Conservation (phyloP, 2,329 filamentous ascomycete genomes). For the Monosporascus sp. region DNA sequence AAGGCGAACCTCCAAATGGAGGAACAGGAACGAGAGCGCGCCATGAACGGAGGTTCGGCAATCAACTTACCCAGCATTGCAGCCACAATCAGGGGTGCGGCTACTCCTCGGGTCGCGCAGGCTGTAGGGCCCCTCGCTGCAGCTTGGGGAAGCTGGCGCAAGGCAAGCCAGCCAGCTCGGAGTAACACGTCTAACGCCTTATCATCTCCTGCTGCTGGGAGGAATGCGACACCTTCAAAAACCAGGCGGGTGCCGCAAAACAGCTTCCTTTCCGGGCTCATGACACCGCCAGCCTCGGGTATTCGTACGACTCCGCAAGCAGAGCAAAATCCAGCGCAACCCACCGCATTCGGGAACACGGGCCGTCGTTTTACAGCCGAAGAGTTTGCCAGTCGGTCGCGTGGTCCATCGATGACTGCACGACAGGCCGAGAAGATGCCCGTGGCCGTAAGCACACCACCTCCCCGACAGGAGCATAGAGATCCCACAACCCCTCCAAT, state of each 20-base stretch:
- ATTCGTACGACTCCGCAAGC: conserved; percentile 55
- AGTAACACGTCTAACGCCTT: conserved; percentile 43
- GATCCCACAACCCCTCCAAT: conserved; percentile 56
- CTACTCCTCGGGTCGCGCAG: conserved; percentile 77
- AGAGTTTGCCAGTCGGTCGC: conserved; percentile 36
- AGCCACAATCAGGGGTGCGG: conserved; percentile 68
- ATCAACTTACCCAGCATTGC: conserved; percentile 71
- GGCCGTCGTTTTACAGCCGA: conserved; percentile 53
- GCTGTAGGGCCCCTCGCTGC: conserved; percentile 73
- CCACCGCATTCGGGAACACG: conserved; percentile 57
- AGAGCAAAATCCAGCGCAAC: conserved; percentile 39
- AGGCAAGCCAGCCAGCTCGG: conserved; percentile 51
- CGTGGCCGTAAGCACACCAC: conserved; percentile 34
- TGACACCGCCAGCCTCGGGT: conserved; percentile 82
- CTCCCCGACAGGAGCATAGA: conserved; percentile 32
- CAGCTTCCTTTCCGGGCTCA: conserved; percentile 67
- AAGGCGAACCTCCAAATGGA: conserved; percentile 97
- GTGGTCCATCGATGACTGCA: conserved; percentile 26
- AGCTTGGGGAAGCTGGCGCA: conserved; percentile 96
- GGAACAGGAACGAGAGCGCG: conserved; percentile 86
- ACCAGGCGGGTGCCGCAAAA: conserved; percentile 46
- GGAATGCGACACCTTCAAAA: conserved; percentile 56
- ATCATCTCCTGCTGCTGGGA: conserved; percentile 36
- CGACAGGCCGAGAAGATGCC: conserved; percentile 36
- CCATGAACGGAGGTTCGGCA: conserved; percentile 64